phyloP scores from a whole-genome alignment of 768 basidiomycete species.

The Russula vinacea region DNA sequence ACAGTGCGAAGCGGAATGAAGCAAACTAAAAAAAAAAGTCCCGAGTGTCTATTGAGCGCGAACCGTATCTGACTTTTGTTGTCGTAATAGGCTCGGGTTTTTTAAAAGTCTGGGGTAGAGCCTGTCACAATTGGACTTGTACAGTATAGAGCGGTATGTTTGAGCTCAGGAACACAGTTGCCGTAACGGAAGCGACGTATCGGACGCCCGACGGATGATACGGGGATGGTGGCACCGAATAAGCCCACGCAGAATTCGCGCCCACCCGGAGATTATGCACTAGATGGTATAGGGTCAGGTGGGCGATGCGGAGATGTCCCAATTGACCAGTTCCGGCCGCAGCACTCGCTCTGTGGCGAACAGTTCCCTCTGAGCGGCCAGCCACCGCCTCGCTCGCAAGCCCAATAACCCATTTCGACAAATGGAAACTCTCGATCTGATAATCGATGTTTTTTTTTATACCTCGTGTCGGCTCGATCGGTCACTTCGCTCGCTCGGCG shows the following conservation, averaged over 20 bases:
- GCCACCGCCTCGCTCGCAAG: slow-evolving; percentile 16
- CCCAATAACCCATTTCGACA: neutral
- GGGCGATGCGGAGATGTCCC: slow-evolving; percentile 26
- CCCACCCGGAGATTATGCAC: slow-evolving; percentile 21
- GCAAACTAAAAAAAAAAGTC: neutral
- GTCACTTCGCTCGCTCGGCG: slow-evolving; percentile 20
- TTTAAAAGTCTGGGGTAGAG: neutral
- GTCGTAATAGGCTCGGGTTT: slow-evolving; percentile 5
- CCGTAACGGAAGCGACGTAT: slow-evolving; percentile 20
- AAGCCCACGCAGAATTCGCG: slow-evolving; percentile 23
- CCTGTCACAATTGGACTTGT: neutral
- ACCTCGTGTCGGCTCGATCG: slow-evolving; percentile 23
- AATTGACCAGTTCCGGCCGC: slow-evolving; percentile 24
- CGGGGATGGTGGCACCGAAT: slow-evolving; percentile 26
- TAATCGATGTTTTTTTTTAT: slow-evolving; percentile 21
- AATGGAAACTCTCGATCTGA: slow-evolving; percentile 22
- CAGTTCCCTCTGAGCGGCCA: slow-evolving; percentile 1
- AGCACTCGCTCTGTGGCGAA: slow-evolving; percentile 16
- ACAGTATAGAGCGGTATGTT: neutral
- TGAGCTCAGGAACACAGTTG: slow-evolving; percentile 24
- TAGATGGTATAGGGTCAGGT: slow-evolving; percentile 21
- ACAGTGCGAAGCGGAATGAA: slow-evolving; percentile 3
- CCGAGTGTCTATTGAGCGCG: neutral
- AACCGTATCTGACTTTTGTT: neutral
- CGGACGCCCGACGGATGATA: slow-evolving; percentile 26